Base-by-base conservation (phyloP, 2,329 filamentous ascomycete species). In the Berkeleyomyces rouxiae region DNA sequence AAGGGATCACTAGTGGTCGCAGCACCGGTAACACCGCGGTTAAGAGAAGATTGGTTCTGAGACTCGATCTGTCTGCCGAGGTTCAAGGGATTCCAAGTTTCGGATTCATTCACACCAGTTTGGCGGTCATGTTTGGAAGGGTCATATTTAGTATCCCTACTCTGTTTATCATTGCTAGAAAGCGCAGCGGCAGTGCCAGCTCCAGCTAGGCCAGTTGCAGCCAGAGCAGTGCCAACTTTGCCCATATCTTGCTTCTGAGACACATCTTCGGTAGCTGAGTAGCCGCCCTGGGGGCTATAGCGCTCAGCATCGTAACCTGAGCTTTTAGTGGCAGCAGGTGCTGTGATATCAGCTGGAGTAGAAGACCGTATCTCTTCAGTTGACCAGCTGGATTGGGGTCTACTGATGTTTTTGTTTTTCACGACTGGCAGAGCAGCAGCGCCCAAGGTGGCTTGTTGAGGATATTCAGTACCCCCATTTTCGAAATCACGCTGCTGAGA, bases 311-410 rank as follows among this genome's bases (percentile, higher is more conserved):
- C 4, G n/a, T 58, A 58, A 43, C 39, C 55, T 4, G 40, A 44
- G 6, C 37, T 47, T 4, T 49, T 16, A 37, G 36, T 49, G 16
- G 51, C 53, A 33, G 33, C 42, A 40, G 31, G 42, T 58, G 11
- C 43, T 6, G 23, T 16, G 33, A 53, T 37, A 39, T 39, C 37
- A 37, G 51, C 51, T 13, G 51, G 51, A 36, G 58, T 60, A 23
- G 53, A 46, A 23, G 60, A 36, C 6, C 63, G 61, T 16, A 65
- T 65, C 43, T 63, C 63, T 33, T 65, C 63, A 31, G 63, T 65
- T 6, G 63, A 65, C 63, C 63, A 65, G 42, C 51, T 59, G 13
- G 60, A 62, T 13, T 46, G 47, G 23, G 60, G 43, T 10, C 63
- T 43, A 23, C 58, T 43, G 36, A 59, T 58, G 33, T 60, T 58